Base-by-base conservation (phyloP, 768 basidiomycete species). In the Rhodotorula paludigena region DNA sequence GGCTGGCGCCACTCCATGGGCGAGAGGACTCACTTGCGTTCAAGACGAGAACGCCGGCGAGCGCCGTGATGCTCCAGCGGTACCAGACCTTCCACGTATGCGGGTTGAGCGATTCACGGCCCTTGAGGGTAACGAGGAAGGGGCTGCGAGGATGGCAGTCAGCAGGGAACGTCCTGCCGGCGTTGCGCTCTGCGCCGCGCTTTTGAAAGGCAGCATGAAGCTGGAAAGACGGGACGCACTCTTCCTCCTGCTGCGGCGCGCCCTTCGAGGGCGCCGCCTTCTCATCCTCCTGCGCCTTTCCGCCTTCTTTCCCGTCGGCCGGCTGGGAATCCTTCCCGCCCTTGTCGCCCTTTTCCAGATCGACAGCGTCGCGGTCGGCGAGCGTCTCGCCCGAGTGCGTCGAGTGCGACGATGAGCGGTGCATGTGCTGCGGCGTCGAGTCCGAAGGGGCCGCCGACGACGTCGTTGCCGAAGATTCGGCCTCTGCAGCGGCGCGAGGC, bases 31-130 rank as follows among this genome's bases (percentile, higher is more conserved):
- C 28, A 73, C 71, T 76, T 0, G 74, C 71, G 53, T 77, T 77
- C 33, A 77, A 51, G 14, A 77, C 76, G 44, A 77, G 66, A 2
- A 73, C 16, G 9, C 76, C 76, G 12, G 67, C 70, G 25, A 76
- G 32, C 0, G 23, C 73, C 0, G 76, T 77, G 9, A 77, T 36
- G 7, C 47, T 53, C 76, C 75, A 77, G 21, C 75, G 66, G 57
- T 75, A 75, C 39, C 16, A 35, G 9, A 53, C 63, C 12, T 35
- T 54, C 74, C 74, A 75, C 20, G 67, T 70, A 48, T 72, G 73
- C 21, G 74, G 74, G n/a, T 68, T 67, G n/a, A 75, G 36, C 53
- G 71, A 62, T 33, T 70, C 62, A 9, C 71, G 45, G 5, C 73
- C 73, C 30, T 75, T 62, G 25, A 73, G 60, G 16, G 70, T 72